These are phyloP conservation scores for Pezicula carpinea DNA, from an alignment of 2,329 filamentous ascomycete species.

Conservation along the genomic window DNA sequence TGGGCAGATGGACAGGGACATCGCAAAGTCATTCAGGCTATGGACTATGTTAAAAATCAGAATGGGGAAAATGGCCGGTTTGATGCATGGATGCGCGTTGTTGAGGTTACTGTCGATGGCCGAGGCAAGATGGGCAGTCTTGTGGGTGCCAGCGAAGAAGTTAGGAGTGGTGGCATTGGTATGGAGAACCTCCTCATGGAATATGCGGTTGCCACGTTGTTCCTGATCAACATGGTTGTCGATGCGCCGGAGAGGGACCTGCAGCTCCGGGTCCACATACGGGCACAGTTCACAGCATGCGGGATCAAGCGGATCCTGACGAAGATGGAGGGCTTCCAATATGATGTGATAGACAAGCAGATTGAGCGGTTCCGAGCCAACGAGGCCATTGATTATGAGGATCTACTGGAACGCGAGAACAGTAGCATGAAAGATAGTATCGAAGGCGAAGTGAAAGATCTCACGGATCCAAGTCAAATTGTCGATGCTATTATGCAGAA, in stretches of 20 bases:
- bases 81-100: slow-evolving; percentile 97
- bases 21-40: slow-evolving; percentile 84
- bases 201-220: slow-evolving; percentile 91
- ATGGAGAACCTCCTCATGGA: slow-evolving; percentile 99
- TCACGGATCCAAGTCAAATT: slow-evolving; percentile 89
- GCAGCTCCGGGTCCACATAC: slow-evolving; percentile 86
- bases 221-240: slow-evolving; percentile 94
- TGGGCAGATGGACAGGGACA: slow-evolving; percentile 89
- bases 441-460: slow-evolving; percentile 70
- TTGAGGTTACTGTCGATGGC: slow-evolving; percentile 94
- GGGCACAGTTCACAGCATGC: slow-evolving; percentile 92
- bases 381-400: slow-evolving; percentile 97
- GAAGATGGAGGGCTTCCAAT: slow-evolving; percentile 98
- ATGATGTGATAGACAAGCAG: slow-evolving; percentile 97
- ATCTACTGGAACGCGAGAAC: slow-evolving; percentile 86
- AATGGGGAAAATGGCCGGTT: slow-evolving; percentile 92
- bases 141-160: slow-evolving; percentile 93
- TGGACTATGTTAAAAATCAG: slow-evolving; percentile 85
- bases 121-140: slow-evolving; percentile 98
- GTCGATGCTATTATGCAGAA: slow-evolving; percentile 88
- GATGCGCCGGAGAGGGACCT: slow-evolving; percentile 87
- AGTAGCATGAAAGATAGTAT: slow-evolving; percentile 81
- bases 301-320: slow-evolving; percentile 89
- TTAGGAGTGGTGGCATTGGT: slow-evolving; percentile 91
- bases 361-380: slow-evolving; percentile 90